Base-by-base conservation (phyloP, 768 basidiomycete genomes). In the Hericium coralloides region DNA sequence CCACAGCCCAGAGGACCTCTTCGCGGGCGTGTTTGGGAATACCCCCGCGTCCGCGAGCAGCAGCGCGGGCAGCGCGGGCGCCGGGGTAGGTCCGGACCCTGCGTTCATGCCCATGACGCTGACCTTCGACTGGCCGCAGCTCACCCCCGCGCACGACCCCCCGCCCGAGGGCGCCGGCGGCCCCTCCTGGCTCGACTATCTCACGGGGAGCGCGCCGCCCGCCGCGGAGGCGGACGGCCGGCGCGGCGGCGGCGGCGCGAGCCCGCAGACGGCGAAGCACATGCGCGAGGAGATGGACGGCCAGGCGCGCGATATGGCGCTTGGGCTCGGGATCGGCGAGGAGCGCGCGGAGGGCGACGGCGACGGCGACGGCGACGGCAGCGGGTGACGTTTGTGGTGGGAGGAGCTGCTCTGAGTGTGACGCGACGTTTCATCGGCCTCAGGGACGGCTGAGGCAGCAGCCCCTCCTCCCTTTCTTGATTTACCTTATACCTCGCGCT, bases 111-210 rank as follows among this genome's bases (percentile, higher is more conserved):
- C 52, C 20, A 51, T 56, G 14, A 60, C 61, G 61, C 61, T 63
- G 57, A 63, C 59, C 56, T 63, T 63, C 61, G 61, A 63, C 37
- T 63, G 61, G 61, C 61, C 61, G 61, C 61, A 62, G 61, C 57
- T 57, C 36, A 52, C 49, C 47, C 52, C 61, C 49, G 12, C 58
- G 55, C 53, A 58, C 55, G 59, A 60, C 26, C 45, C 52, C 1
- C 53, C 52, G 49, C 59, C 52, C 9, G 58, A 49, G 20, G 57
- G 20, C 50, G 45, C 17, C 54, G 52, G 23, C 50, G 45, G 14
- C 54, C 39, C 55, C 1, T 61, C 60, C 4, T 62, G 61, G 61
- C 59, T 62, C 7, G 61, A 62, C 36, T 62, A 54, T 56, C 39
- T 62, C 52, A 56, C 59, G 14, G 59, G 61, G n/a, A 22, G 26